These are phyloP conservation scores for Polysphondylium violaceum DNA, from an alignment of 78 protist species.

Conservation along the genomic window DNA sequence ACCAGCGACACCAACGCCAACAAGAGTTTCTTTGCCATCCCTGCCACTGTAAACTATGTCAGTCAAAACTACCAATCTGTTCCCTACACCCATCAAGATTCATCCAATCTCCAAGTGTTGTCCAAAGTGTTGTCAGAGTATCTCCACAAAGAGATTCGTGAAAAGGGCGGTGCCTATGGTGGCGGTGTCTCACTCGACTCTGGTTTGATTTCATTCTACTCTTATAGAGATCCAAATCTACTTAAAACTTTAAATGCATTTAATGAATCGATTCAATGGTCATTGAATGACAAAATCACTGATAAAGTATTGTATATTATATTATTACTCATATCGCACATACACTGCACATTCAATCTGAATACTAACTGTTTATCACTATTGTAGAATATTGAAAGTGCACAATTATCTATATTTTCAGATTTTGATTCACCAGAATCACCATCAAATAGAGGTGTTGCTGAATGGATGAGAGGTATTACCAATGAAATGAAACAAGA, in stretches of 20 bases:
- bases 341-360: background rate
- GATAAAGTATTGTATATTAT: background rate
- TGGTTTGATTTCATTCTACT: slow-evolving; percentile 68
- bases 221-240: slow-evolving; percentile 89
- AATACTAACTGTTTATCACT: background rate
- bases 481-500: slow-evolving; percentile 81
- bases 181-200: slow-evolving; percentile 64
- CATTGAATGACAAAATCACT: slow-evolving; percentile 27
- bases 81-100: slow-evolving; percentile 37
- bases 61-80: slow-evolving; percentile 30
- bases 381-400: slow-evolving; percentile 56
- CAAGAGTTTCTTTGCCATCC: slow-evolving; percentile 28
- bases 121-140: slow-evolving; percentile 56
- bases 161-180: slow-evolving; percentile 97
- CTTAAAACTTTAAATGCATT: slow-evolving; percentile 48
- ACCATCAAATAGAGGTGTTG: slow-evolving; percentile 80
- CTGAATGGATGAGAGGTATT: slow-evolving; percentile 67
- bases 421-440: slow-evolving; percentile 86
- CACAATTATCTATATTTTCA: slow-evolving; percentile 82
- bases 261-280: slow-evolving; percentile 50
- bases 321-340: background rate
- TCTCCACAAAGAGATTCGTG: slow-evolving; percentile 92
- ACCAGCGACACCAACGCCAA: too few species aligned
- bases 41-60: slow-evolving; percentile 54
- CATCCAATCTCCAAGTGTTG: slow-evolving; percentile 33